Conservation (phyloP, 2,329 filamentous ascomycete species). For the Cytospora chrysosperma region DNA sequence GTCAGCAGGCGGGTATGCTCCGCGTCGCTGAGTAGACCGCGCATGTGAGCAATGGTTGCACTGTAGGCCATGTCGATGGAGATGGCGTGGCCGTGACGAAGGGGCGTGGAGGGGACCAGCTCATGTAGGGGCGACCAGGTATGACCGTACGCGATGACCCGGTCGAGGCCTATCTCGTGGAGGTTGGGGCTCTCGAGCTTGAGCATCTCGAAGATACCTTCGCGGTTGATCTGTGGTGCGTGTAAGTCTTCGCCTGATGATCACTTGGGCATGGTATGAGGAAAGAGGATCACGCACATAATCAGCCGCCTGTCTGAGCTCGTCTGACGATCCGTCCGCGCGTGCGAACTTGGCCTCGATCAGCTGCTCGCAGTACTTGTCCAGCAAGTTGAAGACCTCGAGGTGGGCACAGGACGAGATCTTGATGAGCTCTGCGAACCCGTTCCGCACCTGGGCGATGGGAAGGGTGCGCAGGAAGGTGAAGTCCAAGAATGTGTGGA, state of each 20-base stretch:
- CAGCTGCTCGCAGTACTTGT: constrained; percentile 67
- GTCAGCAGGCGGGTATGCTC: constrained; percentile 64
- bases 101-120: constrained; percentile 64
- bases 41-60: constrained; percentile 63
- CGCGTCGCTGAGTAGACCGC: constrained; percentile 57
- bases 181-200: constrained; percentile 72
- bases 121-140: constrained; percentile 74
- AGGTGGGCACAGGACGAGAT: constrained; percentile 70
- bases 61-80: constrained; percentile 76
- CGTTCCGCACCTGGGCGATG: constrained; percentile 67
- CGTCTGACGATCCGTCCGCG: constrained; percentile 51
- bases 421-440: constrained; percentile 74
- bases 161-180: constrained; percentile 69
- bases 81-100: constrained; percentile 72
- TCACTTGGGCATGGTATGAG: too few relatives aligned
- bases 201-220: constrained; percentile 70
- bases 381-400: constrained; percentile 64
- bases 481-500: constrained; percentile 73
- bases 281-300: constrained; percentile 25
- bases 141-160: constrained; percentile 73
- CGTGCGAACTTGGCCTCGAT: constrained; percentile 66
- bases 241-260: constrained; percentile 24
- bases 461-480: constrained; percentile 68
- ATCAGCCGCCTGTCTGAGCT: constrained; percentile 61
- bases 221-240: constrained; percentile 55